Evolutionary conservation across 1,139 yeast species (phyloP).

Genomic region (Suhomyces yuchorum): DNA sequence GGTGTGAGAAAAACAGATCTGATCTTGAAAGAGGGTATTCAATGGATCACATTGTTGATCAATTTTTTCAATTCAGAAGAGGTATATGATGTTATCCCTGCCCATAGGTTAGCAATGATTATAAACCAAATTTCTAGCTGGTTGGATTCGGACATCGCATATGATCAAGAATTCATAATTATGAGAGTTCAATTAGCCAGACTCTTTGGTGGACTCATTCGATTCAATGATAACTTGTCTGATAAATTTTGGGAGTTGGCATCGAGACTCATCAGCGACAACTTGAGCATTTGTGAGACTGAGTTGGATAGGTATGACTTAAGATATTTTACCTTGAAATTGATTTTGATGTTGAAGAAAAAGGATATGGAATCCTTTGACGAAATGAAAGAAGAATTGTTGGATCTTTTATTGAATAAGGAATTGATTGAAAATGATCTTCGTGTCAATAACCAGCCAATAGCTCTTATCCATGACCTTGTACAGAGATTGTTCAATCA

Average conservation of each 20-base stretch:
- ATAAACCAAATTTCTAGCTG: constrained; percentile 53
- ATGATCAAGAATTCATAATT: constrained; percentile 53
- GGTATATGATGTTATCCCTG: constrained; percentile 46
- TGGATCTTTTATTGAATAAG: constrained; percentile 38
- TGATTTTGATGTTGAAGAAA: constrained; percentile 35
- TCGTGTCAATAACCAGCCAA: constrained; percentile 31
- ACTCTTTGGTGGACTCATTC: constrained; percentile 41
- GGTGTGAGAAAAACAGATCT: constrained; percentile 48
- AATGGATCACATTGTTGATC: constrained; percentile 51
- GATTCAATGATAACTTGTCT: constrained; percentile 20
- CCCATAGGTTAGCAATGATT: constrained; percentile 64
- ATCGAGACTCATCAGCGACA: constrained; percentile 49
- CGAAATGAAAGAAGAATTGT: constrained; percentile 36
- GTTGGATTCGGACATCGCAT: constrained; percentile 64
- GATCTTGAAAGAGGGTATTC: constrained; percentile 45
- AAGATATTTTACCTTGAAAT: constrained; percentile 49
- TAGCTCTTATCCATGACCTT: constrained; percentile 35
- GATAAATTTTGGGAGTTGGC: constrained; percentile 41
- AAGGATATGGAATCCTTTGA: constrained; percentile 17
- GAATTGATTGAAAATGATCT: constrained; percentile 22
- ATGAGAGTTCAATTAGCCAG: constrained; percentile 56
- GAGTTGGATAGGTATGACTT: constrained; percentile 44
- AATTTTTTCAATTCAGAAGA: constrained; percentile 46
- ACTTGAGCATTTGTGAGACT: constrained; percentile 47
- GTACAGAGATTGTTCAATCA: constrained; percentile 33